phyloP scores from a whole-genome alignment of 2,329 filamentous ascomycete species.

The Aureobasidium sp. region DNA sequence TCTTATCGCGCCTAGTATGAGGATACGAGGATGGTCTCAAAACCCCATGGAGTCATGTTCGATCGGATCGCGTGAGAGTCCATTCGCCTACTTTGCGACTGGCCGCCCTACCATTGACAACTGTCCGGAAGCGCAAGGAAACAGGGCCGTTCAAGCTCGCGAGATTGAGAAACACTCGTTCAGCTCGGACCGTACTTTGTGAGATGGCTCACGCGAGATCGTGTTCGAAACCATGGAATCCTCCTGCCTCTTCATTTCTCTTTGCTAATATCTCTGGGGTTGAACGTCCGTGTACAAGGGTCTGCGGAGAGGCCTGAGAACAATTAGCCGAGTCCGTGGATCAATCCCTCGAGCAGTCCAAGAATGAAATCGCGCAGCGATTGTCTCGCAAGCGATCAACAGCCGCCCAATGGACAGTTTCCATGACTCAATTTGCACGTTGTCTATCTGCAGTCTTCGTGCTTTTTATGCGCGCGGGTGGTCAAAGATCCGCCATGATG shows the following conservation, averaged over 20 bases:
- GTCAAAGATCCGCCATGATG: constrained; percentile 1
- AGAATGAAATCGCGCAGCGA: not conserved
- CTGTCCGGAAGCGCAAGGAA: not conserved
- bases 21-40: not conserved
- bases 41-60: not conserved
- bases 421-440: constrained; percentile 6
- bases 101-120: constrained; percentile 2
- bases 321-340: not conserved
- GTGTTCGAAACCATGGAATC: not conserved
- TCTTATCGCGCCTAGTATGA: not conserved
- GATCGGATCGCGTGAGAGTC: constrained; percentile 1
- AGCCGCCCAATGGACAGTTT: not conserved
- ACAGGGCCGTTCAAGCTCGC: not conserved
- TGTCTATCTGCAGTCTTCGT: not conserved
- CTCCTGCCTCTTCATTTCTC: not conserved
- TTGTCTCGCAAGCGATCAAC: not conserved
- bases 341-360: not conserved
- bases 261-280: constrained; percentile 13
- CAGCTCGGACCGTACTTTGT: not conserved
- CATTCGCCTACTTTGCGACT: not conserved
- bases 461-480: constrained; percentile 14
- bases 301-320: not conserved
- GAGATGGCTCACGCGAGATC: not conserved
- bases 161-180: not conserved
- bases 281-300: constrained; percentile 7